A percentile compares a stretch with the other conserved stretches of the same genome.
phyloP scores from a whole-genome alignment of 2,329 filamentous ascomycete genomes.

The Xylariomycetidae sp. region DNA sequence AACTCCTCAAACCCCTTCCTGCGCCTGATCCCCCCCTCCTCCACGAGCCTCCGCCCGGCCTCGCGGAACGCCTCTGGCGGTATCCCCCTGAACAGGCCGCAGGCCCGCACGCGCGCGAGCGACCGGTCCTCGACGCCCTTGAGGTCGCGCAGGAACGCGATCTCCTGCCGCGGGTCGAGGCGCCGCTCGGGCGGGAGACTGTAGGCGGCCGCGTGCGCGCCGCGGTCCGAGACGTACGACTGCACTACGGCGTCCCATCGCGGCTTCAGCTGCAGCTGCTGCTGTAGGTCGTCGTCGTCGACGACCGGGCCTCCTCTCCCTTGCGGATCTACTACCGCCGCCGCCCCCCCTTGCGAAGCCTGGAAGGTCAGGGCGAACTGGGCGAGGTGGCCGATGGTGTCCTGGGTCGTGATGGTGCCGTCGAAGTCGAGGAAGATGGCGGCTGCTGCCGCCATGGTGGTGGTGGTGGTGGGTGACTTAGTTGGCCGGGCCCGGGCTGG shows the following conservation, averaged over 20 bases:
- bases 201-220: conserved; percentile 31
- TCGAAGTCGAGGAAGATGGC: conserved; percentile 56
- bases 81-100: conserved; percentile 41
- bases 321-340: neutral
- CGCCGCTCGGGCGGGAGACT: conserved; percentile 28
- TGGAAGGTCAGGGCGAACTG: conserved; percentile 34
- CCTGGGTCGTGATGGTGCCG: conserved; percentile 51
- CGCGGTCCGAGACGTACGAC: conserved; percentile 40
- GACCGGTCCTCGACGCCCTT: conserved; percentile 42
- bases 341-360: conserved; percentile 1
- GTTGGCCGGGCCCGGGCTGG: too few species aligned
- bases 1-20: conserved; percentile 36
- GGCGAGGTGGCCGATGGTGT: conserved; percentile 48
- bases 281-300: conserved; percentile 19
- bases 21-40: conserved; percentile 28
- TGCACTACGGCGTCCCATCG: conserved; percentile 42
- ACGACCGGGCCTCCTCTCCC: conserved; percentile 1
- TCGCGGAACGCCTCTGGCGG: conserved; percentile 24
- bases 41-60: conserved; percentile 34
- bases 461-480: neutral
- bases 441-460: too few species aligned
- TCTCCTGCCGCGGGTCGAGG: conserved; percentile 32
- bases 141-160: conserved; percentile 38
- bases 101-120: conserved; percentile 36
- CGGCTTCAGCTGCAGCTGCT: conserved; percentile 25